Evolutionary conservation across 2,329 filamentous ascomycete genomes (phyloP).

Genomic region (Ceratocystis variospora): DNA sequence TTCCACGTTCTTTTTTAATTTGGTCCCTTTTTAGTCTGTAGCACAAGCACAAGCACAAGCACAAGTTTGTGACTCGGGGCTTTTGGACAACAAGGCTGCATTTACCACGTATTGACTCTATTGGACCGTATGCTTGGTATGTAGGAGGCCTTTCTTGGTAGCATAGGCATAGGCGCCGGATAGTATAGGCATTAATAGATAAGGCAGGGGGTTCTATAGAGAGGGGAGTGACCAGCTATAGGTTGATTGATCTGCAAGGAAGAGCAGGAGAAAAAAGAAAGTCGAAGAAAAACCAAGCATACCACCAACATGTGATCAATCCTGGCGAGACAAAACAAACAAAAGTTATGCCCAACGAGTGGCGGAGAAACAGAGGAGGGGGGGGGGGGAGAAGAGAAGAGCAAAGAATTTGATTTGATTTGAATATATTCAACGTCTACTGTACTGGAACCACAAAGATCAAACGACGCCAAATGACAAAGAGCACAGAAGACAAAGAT

Average conservation of each 20-base stretch:
- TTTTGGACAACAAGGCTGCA: not conserved
- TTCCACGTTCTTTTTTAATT: not conserved
- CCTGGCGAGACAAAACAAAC: not conserved
- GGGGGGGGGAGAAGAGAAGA: not conserved
- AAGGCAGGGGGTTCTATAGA: not conserved
- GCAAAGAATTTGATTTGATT: no score
- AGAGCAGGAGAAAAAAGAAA: not conserved
- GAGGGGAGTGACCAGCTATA: no score
- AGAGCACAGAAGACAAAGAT: not conserved
- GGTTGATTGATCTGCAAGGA: not conserved
- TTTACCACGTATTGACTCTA: no score
- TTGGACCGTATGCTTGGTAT: no score
- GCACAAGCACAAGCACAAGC: not conserved
- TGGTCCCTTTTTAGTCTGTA: not conserved
- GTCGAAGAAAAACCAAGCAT: not conserved
- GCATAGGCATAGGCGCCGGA: no score
- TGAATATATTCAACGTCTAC: no score
- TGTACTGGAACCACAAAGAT: no score
- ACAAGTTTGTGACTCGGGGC: not conserved
- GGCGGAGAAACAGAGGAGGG: not conserved
- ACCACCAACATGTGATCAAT: slow-evolving; percentile 1
- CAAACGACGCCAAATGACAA: no score
- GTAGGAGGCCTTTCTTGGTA: no score
- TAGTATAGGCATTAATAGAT: not conserved
- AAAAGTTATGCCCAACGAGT: not conserved